Conservation (phyloP, 495 filamentous ascomycete genomes). For the Hypoxylon lienhwacheense region DNA sequence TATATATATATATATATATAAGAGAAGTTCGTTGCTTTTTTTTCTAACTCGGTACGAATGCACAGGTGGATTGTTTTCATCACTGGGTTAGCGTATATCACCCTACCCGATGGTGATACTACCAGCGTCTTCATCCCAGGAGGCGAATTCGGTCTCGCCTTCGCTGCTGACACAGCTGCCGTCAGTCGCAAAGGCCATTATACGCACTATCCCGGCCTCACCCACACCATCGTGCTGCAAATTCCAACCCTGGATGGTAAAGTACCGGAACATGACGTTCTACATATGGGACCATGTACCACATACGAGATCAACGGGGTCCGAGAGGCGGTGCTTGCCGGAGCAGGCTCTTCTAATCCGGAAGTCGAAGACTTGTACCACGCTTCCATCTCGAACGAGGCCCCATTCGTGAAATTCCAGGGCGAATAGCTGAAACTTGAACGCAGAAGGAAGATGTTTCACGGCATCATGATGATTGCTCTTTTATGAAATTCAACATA, state of each 20-base stretch:
- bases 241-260: slow-evolving; percentile 45
- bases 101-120: slow-evolving; percentile 47
- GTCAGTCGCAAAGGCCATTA: slow-evolving; percentile 53
- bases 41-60: too few species aligned
- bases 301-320: slow-evolving; percentile 15
- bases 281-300: slow-evolving; percentile 32
- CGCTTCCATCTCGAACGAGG: too few species aligned
- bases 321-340: background rate
- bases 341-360: background rate
- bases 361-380: background rate
- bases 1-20: background rate
- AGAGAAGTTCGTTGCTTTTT: background rate
- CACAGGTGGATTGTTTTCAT: slow-evolving; percentile 57
- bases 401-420: too few species aligned
- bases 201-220: slow-evolving; percentile 50
- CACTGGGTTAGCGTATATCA: slow-evolving; percentile 55
- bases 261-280: slow-evolving; percentile 48
- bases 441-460: too few species aligned
- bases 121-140: slow-evolving; percentile 46
- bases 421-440: too few species aligned
- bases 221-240: slow-evolving; percentile 46
- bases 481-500: too few species aligned
- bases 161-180: slow-evolving; percentile 52
- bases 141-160: slow-evolving; percentile 51
- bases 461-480: too few species aligned